Conservation (phyloP, 805 yeast species). For the Candida chauliodis region DNA sequence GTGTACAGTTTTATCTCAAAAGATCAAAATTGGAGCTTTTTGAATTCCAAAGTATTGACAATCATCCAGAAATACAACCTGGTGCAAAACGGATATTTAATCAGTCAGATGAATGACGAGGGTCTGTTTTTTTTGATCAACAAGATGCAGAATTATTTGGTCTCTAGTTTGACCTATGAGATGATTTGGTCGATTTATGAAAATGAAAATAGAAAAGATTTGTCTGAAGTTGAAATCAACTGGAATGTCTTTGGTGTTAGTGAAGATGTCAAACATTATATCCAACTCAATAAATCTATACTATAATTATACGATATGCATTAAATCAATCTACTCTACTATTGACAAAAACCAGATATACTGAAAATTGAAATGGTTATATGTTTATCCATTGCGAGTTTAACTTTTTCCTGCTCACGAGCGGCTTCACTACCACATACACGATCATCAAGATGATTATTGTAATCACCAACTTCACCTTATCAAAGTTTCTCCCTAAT, state of each 20-base stretch:
- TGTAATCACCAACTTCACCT: constrained; percentile 57
- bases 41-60: constrained; percentile 20
- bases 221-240: constrained; percentile 5
- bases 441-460: constrained; percentile 47
- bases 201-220: constrained; percentile 13
- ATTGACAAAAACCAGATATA: constrained; percentile 2
- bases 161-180: constrained; percentile 35
- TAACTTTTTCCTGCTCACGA: constrained; percentile 52
- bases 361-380: not conserved
- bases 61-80: constrained; percentile 23
- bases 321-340: too few species aligned
- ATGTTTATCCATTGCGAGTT: constrained; percentile 49
- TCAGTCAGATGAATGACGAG: constrained; percentile 3
- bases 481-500: constrained; percentile 65
- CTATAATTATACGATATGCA: too few species aligned
- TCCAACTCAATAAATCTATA: constrained; percentile 17
- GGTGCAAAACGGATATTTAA: constrained; percentile 11
- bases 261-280: constrained; percentile 1
- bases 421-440: constrained; percentile 52
- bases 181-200: constrained; percentile 37
- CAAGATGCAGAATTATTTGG: constrained; percentile 32
- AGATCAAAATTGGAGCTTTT: constrained; percentile 20
- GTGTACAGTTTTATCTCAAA: constrained; percentile 17
- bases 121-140: constrained; percentile 27
- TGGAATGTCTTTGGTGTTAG: not conserved